Conservation (phyloP, 805 yeast genomes). For the Clavispora vitiphila region DNA sequence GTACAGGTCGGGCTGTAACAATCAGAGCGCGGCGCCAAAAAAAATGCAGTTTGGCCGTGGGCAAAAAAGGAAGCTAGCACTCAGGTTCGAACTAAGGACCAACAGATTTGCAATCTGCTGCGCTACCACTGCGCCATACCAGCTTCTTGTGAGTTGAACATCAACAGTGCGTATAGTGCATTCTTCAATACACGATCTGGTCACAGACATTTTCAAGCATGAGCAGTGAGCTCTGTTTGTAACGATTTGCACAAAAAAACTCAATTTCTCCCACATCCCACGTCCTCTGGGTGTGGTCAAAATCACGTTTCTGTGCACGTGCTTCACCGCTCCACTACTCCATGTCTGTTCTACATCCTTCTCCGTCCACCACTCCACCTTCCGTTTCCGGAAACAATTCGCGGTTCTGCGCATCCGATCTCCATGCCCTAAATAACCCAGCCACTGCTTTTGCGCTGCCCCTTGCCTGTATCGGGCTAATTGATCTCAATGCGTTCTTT, state of each 20-base stretch:
- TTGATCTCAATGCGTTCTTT: conserved; percentile 92
- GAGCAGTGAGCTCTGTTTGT: no score
- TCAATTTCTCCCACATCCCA: no score
- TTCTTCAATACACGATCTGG: no score
- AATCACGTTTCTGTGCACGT: not conserved
- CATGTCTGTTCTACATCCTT: conserved; percentile 1
- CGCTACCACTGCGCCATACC: conserved; percentile 98
- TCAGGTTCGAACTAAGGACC: conserved; percentile 98
- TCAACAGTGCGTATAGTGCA: not conserved
- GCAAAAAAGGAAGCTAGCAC: conserved; percentile 62
- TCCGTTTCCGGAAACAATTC: not conserved
- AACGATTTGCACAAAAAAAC: no score
- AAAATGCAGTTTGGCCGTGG: no score
- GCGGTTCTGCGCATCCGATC: not conserved
- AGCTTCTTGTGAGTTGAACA: conserved; percentile 27
- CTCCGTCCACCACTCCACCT: not conserved
- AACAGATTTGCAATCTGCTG: conserved; percentile 98
- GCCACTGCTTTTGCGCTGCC: conserved; percentile 55
- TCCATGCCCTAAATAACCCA: conserved; percentile 34
- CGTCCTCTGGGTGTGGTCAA: no score
- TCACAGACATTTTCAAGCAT: no score
- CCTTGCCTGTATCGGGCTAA: conserved; percentile 72
- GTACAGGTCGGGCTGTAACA: no score
- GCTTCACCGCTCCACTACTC: not conserved
- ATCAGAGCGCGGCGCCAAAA: no score